Evolutionary conservation across 768 basidiomycete species (phyloP).

Genomic region (Mycena metata): DNA sequence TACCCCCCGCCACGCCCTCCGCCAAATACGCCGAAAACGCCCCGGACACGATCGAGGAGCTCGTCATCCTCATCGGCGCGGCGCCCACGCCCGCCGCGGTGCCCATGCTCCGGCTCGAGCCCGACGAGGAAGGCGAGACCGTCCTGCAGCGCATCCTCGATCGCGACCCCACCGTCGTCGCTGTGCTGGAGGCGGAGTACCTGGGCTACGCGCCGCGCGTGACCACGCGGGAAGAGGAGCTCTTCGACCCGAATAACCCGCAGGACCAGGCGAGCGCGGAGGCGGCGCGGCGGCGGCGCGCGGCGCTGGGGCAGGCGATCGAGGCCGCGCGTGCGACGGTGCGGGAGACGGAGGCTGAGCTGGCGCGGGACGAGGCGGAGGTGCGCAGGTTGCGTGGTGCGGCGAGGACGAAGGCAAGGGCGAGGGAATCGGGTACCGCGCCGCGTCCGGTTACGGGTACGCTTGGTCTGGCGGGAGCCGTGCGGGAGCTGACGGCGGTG

Average conservation of each 20-base stretch:
- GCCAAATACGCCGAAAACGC: not conserved
- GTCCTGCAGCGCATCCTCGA: conserved; percentile 45
- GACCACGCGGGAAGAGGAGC: conserved; percentile 26
- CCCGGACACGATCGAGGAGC: conserved; percentile 29
- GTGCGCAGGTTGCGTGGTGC: not conserved
- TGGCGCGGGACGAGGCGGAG: conserved; percentile 14
- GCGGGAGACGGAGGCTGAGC: conserved; percentile 22
- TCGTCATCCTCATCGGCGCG: conserved; percentile 20
- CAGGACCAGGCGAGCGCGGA: not conserved
- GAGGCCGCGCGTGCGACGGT: not conserved
- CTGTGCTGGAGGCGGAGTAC: conserved; percentile 47
- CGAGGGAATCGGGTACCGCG: no score
- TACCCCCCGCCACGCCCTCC: no score
- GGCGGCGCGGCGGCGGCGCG: not conserved
- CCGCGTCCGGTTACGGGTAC: no score
- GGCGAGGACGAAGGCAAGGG: not conserved
- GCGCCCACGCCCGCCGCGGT: conserved; percentile 21
- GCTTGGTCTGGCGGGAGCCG: no score
- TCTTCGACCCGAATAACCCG: not conserved
- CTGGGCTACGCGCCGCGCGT: conserved; percentile 46
- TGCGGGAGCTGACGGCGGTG: no score
- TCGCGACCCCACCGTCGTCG: conserved; percentile 49
- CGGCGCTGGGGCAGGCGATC: conserved; percentile 22
- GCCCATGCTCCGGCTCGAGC: conserved; percentile 33
- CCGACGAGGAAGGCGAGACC: conserved; percentile 45